A percentile compares a stretch with the other conserved stretches of the same genome.
phyloP scores from a whole-genome alignment of 169 alveolate genomes.

The Prorocentrum cordatum region DNA sequence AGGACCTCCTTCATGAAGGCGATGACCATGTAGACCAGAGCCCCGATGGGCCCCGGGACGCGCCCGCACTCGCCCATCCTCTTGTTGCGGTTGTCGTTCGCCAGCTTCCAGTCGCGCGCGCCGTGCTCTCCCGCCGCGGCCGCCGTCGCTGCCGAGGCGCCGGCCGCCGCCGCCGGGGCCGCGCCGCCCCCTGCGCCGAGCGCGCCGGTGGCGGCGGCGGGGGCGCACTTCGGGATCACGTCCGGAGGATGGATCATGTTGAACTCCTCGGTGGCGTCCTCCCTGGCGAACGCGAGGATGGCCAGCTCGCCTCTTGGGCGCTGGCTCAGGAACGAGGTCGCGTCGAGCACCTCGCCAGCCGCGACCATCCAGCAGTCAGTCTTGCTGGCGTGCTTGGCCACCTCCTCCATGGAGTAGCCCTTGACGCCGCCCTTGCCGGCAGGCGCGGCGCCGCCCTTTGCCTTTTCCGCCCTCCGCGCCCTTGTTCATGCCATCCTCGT shows the following conservation, averaged over 20 bases:
- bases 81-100: too few relatives aligned
- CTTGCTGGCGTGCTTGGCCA: slow-evolving; percentile 37
- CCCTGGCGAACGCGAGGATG: not conserved
- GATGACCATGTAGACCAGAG: not conserved
- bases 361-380: slow-evolving; percentile 69
- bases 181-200: too few relatives aligned
- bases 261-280: slow-evolving; percentile 14
- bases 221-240: slow-evolving; percentile 22
- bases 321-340: slow-evolving; percentile 73
- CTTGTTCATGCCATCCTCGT: not conserved
- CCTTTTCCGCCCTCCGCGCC: too few relatives aligned
- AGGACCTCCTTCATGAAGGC: slow-evolving; percentile 3
- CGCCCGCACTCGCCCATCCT: too few relatives aligned
- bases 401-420: not conserved
- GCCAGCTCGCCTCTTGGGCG: slow-evolving; percentile 77
- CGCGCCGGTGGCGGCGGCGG: not conserved
- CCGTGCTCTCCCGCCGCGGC: too few relatives aligned
- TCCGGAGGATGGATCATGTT: slow-evolving; percentile 34
- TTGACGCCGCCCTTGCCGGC: too few relatives aligned
- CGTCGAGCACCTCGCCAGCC: slow-evolving; percentile 77
- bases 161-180: too few relatives aligned
- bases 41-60: slow-evolving; percentile 6
- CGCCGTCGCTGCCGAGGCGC: too few relatives aligned
- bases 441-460: too few relatives aligned
- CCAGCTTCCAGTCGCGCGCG: too few relatives aligned